Base-by-base conservation (phyloP, 2,329 filamentous ascomycete genomes). In the Curvularia hawaiiensis region DNA sequence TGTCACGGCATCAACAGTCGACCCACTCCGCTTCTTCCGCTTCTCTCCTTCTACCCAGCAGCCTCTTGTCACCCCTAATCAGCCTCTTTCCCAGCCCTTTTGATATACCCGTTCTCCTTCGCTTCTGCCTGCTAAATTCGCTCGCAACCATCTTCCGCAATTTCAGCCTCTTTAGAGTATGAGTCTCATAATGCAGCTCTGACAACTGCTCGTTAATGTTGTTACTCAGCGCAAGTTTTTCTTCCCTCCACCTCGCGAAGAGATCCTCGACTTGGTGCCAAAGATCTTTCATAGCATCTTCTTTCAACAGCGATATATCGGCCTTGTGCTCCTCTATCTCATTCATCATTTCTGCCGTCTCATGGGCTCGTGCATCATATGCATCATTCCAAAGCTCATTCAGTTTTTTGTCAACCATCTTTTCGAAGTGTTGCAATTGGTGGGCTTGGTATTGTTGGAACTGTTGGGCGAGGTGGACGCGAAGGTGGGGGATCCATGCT, bases 311-410 rank as follows among this genome's bases (percentile, higher is more conserved):
- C 10, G 33, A 12, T 9, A 54, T 47, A 1, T 54, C 51, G 2
- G 46, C 39, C 11, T 51, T 54, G 41, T 58, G 56, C 12, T 51
- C 51, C 28, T 54, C 46, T 26, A 54, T 54, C 16, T 58, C 50
- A 2, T 40, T 28, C 31, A 44, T 40, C 22, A 54, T 41, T 35
- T 54, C 56, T 3, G 41, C 50, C 7, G 31, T 40, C 33, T 54
- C 56, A 8, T 47, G 45, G 12, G 46, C 56, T 28, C 50, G 56
- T 11, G 11, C 31, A 14, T 45, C 46, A 10, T 54, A 41, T 9
- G 51, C 51, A 11, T 40, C n/a, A 8, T 35, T 44, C 41, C 28
- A 30, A n/a, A 58, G 26, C 3, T 39, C 18, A 35, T 41, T n/a
- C 9, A 54, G 38, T 26, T 31, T 44, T 26, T 18, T 38, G 30